Conservation (phyloP, 805 yeast species). For the Yamadazyma endophytica region DNA sequence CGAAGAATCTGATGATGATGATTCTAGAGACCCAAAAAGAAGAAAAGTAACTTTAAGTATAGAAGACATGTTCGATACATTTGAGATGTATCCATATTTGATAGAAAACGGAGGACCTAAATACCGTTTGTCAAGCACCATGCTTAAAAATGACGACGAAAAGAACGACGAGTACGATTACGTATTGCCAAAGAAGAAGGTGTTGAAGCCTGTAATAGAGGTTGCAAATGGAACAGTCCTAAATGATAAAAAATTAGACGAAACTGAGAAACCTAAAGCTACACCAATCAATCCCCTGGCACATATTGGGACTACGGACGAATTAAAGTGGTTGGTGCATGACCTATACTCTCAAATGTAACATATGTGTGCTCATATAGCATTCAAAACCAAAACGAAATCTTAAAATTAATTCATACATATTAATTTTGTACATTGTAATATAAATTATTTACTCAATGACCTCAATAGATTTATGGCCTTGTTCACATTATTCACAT, state of each 20-base stretch:
- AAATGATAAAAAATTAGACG: constrained; percentile 7
- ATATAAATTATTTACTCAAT: no score
- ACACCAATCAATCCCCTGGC: constrained; percentile 17
- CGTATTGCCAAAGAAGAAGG: constrained; percentile 21
- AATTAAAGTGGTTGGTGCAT: constrained; percentile 66
- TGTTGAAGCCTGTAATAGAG: constrained; percentile 3
- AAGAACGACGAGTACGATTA: constrained; percentile 41
- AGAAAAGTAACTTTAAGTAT: constrained; percentile 43
- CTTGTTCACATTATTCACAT: not conserved
- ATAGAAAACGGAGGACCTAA: constrained; percentile 66
- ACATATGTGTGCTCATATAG: constrained; percentile 1
- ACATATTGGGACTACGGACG: constrained; percentile 60
- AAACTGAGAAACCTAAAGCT: constrained; percentile 7
- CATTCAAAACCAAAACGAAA: not conserved
- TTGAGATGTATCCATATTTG: constrained; percentile 61
- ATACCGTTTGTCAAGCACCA: constrained; percentile 44
- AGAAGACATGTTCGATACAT: constrained; percentile 64
- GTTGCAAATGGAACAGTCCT: constrained; percentile 4
- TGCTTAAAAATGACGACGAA: constrained; percentile 56
- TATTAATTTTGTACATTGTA: no score
- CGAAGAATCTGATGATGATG: constrained; percentile 6
- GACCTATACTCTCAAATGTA: constrained; percentile 50
- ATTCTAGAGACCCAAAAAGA: constrained; percentile 9
- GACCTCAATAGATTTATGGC: not conserved
- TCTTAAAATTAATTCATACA: not conserved